Percentiles rank a stretch among this genome's conserved stretches.
Evolutionary conservation across 2,329 filamentous ascomycete genomes (phyloP).

Genomic region (Ophiocordyceps australis): DNA sequence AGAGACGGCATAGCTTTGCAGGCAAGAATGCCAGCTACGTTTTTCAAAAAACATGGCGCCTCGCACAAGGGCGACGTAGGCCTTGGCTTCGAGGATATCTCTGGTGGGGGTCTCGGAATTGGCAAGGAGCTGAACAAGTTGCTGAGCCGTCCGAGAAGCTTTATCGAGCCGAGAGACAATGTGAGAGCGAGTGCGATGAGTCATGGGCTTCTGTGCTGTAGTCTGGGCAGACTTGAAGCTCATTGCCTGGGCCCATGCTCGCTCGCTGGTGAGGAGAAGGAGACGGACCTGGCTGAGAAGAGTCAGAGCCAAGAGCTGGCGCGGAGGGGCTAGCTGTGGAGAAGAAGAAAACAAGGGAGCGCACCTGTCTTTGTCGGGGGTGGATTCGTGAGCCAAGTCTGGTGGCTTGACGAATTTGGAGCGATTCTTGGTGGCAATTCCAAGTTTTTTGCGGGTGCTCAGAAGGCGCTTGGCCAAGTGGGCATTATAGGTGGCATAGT

Average conservation of each 20-base stretch:
- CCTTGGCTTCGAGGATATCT: conserved; percentile 71
- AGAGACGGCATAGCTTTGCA: conserved; percentile 58
- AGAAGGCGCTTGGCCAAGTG: conserved; percentile 68
- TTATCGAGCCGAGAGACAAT: conserved; percentile 79
- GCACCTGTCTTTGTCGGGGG: conserved; percentile 53
- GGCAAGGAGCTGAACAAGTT: conserved; percentile 48
- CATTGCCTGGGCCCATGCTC: conserved; percentile 93
- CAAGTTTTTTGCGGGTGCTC: conserved; percentile 70
- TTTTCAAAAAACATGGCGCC: conserved; percentile 77
- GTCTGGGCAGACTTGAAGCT: conserved; percentile 74
- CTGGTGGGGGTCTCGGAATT: conserved; percentile 50
- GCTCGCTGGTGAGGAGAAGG: conserved; percentile 71
- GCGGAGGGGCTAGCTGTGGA: neutral
- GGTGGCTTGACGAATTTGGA: conserved; percentile 66
- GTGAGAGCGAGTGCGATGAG: conserved; percentile 65
- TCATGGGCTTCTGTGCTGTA: conserved; percentile 61
- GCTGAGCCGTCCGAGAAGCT: conserved; percentile 50
- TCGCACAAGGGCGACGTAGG: conserved; percentile 60
- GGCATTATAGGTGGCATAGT: conserved; percentile 70
- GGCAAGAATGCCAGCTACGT: conserved; percentile 64
- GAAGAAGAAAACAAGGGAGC: neutral
- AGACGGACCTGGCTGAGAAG: conserved; percentile 52
- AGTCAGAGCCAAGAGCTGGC: neutral
- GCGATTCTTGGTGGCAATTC: conserved; percentile 66
- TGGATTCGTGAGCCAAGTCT: too few species aligned